Conservation (phyloP, 169 alveolate species). For the Perkinsus marinus region DNA sequence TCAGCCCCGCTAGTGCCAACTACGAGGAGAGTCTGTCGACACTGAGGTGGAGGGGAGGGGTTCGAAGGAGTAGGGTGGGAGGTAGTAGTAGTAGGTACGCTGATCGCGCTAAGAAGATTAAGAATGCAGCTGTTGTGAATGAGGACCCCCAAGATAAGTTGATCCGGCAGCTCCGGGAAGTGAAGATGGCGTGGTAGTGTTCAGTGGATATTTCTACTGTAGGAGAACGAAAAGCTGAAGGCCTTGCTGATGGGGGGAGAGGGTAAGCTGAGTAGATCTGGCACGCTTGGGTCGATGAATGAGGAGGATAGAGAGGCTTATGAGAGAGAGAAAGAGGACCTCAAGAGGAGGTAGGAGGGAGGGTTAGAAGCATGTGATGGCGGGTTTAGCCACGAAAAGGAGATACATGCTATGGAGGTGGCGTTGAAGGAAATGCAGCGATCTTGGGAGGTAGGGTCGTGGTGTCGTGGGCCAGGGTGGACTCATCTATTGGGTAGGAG, state of each 20-base stretch:
- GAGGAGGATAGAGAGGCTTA: neutral
- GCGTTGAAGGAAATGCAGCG: slow-evolving; percentile 35
- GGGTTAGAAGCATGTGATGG: neutral
- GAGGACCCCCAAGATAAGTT: slow-evolving; percentile 69
- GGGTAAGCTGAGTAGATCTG: neutral
- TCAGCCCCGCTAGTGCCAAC: slow-evolving; percentile 66
- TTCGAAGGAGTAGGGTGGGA: neutral
- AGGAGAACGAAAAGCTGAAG: slow-evolving; percentile 40
- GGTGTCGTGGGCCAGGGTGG: neutral
- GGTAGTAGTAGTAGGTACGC: slow-evolving; percentile 49
- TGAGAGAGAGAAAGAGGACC: slow-evolving; percentile 13
- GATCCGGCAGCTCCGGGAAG: slow-evolving; percentile 58
- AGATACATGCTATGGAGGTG: slow-evolving; percentile 26
- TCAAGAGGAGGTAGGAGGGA: neutral
- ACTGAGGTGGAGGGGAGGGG: slow-evolving; percentile 19
- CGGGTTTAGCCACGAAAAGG: slow-evolving; percentile 18
- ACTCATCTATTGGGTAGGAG: slow-evolving; percentile 19
- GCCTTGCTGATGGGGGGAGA: slow-evolving; percentile 20
- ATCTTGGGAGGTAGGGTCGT: neutral
- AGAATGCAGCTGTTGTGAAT: slow-evolving; percentile 68
- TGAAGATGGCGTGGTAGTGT: neutral
- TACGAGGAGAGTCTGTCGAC: slow-evolving; percentile 73
- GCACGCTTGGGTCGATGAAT: neutral
- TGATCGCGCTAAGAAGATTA: slow-evolving; percentile 73
- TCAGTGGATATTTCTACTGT: neutral